Evolutionary conservation across 2,329 filamentous ascomycete genomes (phyloP).

Genomic region (Phyllosticta citriasiana): DNA sequence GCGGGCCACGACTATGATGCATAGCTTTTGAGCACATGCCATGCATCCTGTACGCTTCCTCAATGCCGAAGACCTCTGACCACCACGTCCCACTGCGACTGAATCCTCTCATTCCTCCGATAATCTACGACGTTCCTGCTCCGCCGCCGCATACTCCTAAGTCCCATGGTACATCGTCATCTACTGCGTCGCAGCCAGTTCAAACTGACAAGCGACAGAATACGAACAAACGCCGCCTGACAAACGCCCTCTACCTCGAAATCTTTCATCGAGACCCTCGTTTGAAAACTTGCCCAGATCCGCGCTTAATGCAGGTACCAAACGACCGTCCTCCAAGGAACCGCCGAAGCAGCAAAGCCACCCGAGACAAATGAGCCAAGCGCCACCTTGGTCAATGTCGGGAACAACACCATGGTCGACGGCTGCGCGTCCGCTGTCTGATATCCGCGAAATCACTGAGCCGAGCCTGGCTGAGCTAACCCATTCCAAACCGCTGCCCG

Average conservation of each 20-base stretch:
- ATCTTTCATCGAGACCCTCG: neutral
- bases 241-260: constrained; percentile 14
- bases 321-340: neutral
- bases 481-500: constrained; percentile 18
- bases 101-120: constrained; percentile 18
- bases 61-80: neutral
- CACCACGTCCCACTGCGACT: neutral
- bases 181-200: neutral
- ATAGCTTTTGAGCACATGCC: constrained; percentile 22
- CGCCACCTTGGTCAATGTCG: constrained; percentile 18
- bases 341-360: neutral
- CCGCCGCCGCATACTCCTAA: constrained; percentile 1
- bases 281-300: neutral
- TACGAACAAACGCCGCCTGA: constrained; percentile 15
- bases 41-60: constrained; percentile 20
- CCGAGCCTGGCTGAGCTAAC: constrained; percentile 34
- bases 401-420: constrained; percentile 18
- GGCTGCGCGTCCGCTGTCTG: constrained; percentile 35
- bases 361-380: constrained; percentile 6
- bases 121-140: constrained; percentile 9
- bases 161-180: neutral
- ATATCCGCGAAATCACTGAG: constrained; percentile 42
- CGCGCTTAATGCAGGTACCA: neutral
- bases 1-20: constrained; percentile 20
- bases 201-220: neutral